A percentile compares a stretch with the other conserved stretches of the same genome.
Evolutionary conservation across 371 early-diverging fungal genomes (phyloP).

Genomic region (Syncephalastrum sp.): DNA sequence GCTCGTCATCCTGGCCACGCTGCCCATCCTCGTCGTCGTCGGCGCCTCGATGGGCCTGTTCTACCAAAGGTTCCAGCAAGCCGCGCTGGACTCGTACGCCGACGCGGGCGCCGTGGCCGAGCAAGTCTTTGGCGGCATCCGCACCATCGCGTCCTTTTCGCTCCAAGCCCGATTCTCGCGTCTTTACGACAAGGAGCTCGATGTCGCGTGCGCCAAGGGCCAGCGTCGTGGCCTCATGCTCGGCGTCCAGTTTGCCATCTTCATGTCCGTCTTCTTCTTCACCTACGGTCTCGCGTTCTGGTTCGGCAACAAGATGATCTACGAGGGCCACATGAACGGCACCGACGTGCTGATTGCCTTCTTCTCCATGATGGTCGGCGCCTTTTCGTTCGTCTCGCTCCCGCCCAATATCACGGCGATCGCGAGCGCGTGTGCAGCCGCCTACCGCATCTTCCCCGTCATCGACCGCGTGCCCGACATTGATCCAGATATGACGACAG

Average conservation of each 20-base stretch:
- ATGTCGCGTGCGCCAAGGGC: conserved; percentile 46
- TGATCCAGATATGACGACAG: conserved; percentile 59
- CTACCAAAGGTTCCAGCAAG: conserved; percentile 38
- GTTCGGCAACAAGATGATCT: conserved; percentile 58
- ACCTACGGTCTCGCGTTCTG: conserved; percentile 68
- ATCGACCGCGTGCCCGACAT: conserved; percentile 67
- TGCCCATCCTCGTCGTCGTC: conserved; percentile 47
- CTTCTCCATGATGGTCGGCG: conserved; percentile 60
- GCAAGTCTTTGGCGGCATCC: conserved; percentile 70
- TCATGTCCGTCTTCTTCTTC: conserved; percentile 55
- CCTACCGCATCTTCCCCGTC: conserved; percentile 66
- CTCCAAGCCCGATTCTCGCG: conserved; percentile 59
- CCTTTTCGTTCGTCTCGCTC: conserved; percentile 22
- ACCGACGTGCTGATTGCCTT: conserved; percentile 49
- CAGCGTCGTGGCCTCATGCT: conserved; percentile 34
- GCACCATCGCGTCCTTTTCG: conserved; percentile 79
- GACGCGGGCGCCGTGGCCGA: conserved; percentile 69
- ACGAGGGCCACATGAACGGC: conserved; percentile 10
- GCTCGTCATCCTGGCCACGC: conserved; percentile 69
- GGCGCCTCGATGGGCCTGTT: conserved; percentile 60
- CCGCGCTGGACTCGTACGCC: conserved; percentile 55
- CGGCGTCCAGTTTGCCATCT: conserved; percentile 49
- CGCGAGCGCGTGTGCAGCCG: conserved; percentile 64
- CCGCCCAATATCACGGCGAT: conserved; percentile 59
- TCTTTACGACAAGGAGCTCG: conserved; percentile 53